Conservation (phyloP, 163 green algal genomes). For the Prototheca stagnorum region DNA sequence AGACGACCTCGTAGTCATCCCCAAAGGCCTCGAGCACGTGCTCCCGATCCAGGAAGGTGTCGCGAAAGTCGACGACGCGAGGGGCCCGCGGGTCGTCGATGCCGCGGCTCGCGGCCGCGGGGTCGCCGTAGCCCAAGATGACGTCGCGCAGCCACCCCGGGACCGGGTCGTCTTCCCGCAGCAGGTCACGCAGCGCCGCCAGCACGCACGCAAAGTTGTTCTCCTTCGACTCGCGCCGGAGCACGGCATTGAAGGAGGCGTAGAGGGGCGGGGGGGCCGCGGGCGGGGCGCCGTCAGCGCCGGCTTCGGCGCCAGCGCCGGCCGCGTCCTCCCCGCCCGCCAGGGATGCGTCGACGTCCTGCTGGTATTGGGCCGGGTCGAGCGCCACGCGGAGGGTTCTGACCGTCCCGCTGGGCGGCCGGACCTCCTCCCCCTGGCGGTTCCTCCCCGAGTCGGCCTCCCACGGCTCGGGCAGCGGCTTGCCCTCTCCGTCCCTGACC, state of each 20-base stretch:
- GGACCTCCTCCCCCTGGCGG: constrained; percentile 34
- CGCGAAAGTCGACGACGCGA: constrained; percentile 77
- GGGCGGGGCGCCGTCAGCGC: no score
- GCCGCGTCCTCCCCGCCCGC: background rate
- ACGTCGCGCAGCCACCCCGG: constrained; percentile 90
- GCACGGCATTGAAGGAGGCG: constrained; percentile 69
- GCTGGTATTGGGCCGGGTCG: constrained; percentile 89
- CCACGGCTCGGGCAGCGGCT: constrained; percentile 81
- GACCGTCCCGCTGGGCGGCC: constrained; percentile 32
- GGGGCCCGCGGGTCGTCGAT: no score
- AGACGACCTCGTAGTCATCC: constrained; percentile 24
- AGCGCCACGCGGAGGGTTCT: constrained; percentile 67
- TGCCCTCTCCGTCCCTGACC: constrained; percentile 37
- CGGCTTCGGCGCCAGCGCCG: background rate
- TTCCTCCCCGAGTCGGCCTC: constrained; percentile 8
- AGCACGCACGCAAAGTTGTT: constrained; percentile 99
- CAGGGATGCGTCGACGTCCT: constrained; percentile 5
- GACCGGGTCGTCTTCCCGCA: constrained; percentile 63
- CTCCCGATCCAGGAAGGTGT: constrained; percentile 86
- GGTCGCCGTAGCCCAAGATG: constrained; percentile 92
- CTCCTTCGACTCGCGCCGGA: constrained; percentile 75
- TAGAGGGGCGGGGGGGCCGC: constrained; percentile 42
- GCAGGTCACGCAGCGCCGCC: constrained; percentile 85
- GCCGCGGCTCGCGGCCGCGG: constrained; percentile 34
- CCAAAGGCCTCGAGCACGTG: constrained; percentile 75